Percentiles rank a stretch among this genome's conserved stretches.
Evolutionary conservation across 108 stramenopile genomes (phyloP).

Genomic region (Cafeteria roenbergensis): DNA sequence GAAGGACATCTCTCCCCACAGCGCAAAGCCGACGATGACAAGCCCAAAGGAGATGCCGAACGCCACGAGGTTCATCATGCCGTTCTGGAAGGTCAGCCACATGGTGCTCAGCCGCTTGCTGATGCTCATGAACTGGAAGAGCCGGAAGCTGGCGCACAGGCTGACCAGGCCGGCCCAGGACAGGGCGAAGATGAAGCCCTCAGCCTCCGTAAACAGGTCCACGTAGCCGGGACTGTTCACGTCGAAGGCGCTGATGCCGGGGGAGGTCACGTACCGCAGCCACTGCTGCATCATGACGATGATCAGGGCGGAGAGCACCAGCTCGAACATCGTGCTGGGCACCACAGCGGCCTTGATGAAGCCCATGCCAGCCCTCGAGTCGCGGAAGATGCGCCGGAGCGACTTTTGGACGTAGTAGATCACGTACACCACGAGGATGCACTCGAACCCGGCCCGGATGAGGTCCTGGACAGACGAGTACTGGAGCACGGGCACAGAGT

Average conservation of each 20-base stretch:
- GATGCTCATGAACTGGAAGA: background rate
- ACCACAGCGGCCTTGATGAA: no score
- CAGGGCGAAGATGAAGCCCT: background rate
- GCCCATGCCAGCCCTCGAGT: no score
- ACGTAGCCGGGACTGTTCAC: background rate
- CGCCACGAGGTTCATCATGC: background rate
- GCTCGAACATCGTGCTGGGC: background rate
- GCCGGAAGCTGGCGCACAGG: background rate
- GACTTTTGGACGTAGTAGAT: background rate
- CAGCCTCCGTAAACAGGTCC: background rate
- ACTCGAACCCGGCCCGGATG: background rate
- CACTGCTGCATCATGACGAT: background rate
- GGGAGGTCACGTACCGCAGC: background rate
- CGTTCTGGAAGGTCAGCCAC: background rate
- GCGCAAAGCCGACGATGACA: background rate
- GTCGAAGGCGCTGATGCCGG: background rate
- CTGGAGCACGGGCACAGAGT: background rate
- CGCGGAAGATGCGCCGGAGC: background rate
- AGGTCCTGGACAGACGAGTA: background rate
- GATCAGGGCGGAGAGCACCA: background rate
- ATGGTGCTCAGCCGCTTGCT: background rate
- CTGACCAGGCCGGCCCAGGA: background rate
- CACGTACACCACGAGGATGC: background rate
- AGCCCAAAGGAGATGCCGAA: background rate
- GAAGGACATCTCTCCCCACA: background rate